Evolutionary conservation across 257 asterid genomes (phyloP).

Genomic region (Fraxinus americana): DNA sequence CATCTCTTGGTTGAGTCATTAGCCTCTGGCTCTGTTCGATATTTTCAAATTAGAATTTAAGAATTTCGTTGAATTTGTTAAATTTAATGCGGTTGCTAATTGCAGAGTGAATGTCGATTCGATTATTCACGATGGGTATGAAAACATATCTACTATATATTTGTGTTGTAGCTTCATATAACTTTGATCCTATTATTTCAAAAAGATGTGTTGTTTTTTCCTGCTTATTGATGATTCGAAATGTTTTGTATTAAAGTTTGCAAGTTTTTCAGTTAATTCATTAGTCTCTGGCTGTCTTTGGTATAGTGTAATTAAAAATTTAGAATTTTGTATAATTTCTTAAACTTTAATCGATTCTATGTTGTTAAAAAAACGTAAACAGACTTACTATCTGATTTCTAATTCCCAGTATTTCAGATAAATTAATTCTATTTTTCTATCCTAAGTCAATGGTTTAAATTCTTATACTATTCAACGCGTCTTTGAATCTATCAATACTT

Average conservation of each 20-base stretch:
- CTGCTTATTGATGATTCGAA: background rate
- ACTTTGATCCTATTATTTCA: background rate
- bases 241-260: background rate
- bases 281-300: no score
- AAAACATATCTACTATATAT: background rate
- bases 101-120: background rate
- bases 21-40: background rate
- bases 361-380: background rate
- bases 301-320: no score
- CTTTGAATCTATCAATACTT: slow-evolving; percentile 27
- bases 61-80: background rate
- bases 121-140: background rate
- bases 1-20: background rate
- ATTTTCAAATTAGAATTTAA: background rate
- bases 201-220: background rate
- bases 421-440: background rate
- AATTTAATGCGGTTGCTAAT: background rate
- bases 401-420: no score
- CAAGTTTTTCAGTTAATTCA: background rate
- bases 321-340: background rate
- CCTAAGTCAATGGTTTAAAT: background rate
- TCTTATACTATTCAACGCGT: background rate
- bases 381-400: background rate
- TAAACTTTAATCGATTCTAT: slow-evolving; percentile 21
- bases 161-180: background rate